These are phyloP conservation scores for Drechslerella stenobrocha DNA, from an alignment of 2,329 filamentous ascomycete genomes.

Conservation along the genomic window DNA sequence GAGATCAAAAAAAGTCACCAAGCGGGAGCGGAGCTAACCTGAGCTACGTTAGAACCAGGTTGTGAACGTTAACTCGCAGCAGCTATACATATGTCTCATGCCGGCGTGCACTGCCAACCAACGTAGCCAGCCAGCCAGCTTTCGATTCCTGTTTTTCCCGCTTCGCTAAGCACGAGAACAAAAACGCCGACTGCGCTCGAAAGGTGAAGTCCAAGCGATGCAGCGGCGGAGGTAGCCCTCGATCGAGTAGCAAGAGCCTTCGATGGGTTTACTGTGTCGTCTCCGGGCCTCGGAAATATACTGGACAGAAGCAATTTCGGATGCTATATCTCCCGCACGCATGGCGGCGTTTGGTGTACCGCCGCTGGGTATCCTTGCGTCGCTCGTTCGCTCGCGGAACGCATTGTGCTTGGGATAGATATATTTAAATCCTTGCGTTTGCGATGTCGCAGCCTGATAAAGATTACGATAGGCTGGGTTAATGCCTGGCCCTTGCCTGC, in stretches of 20 bases:
- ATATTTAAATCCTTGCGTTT: not conserved
- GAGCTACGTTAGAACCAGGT: not conserved
- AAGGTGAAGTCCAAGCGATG: slow-evolving; percentile 4
- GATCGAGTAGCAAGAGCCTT: not conserved
- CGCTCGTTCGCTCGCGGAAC: not conserved
- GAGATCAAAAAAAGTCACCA: no score
- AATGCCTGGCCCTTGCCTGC: not conserved
- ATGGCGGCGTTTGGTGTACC: not conserved
- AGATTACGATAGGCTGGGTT: not conserved
- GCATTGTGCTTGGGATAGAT: not conserved
- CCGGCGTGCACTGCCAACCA: no score
- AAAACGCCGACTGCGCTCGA: not conserved
- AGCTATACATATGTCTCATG: not conserved
- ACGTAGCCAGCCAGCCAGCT: no score
- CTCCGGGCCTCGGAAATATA: slow-evolving; percentile 8
- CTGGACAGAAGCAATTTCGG: not conserved
- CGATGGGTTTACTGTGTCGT: not conserved
- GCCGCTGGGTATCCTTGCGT: no score
- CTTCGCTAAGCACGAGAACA: not conserved
- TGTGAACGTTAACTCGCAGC: not conserved
- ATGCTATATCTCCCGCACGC: not conserved
- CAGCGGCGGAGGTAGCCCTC: not conserved
- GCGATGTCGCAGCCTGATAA: not conserved
- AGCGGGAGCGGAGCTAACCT: no score
- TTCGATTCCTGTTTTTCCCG: not conserved